These are phyloP conservation scores for Candida pseudoglaebosa DNA, from an alignment of 805 yeast genomes.

Conservation along the genomic window DNA sequence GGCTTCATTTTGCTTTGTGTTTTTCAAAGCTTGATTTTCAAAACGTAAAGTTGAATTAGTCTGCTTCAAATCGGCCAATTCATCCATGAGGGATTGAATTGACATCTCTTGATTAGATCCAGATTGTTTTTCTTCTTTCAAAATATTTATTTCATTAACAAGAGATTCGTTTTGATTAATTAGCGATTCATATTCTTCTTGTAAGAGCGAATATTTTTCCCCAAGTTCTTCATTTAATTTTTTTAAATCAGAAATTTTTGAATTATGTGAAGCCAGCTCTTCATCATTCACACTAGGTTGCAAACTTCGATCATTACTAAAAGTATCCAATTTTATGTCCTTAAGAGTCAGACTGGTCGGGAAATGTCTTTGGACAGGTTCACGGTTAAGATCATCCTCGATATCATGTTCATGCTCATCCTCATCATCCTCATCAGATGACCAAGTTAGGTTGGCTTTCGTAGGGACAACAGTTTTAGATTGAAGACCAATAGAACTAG, in stretches of 20 bases:
- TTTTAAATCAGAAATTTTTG: slow-evolving; percentile 24
- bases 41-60: slow-evolving; percentile 31
- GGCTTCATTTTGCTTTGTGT: not conserved
- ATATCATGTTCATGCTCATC: not conserved
- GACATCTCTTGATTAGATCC: slow-evolving; percentile 5
- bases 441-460: slow-evolving; percentile 83
- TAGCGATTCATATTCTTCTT: slow-evolving; percentile 19
- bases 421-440: slow-evolving; percentile 75
- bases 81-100: slow-evolving; percentile 12
- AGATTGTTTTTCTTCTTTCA: slow-evolving; percentile 14
- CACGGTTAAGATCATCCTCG: too few relatives aligned
- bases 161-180: slow-evolving; percentile 18
- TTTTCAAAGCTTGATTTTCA: slow-evolving; percentile 35
- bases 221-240: slow-evolving; percentile 12
- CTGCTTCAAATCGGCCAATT: slow-evolving; percentile 26
- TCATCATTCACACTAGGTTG: too few relatives aligned
- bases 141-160: slow-evolving; percentile 16
- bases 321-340: too few relatives aligned
- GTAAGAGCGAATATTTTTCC: slow-evolving; percentile 17
- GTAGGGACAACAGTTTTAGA: slow-evolving; percentile 76
- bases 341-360: too few relatives aligned
- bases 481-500: slow-evolving; percentile 42
- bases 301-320: too few relatives aligned
- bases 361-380: too few relatives aligned
- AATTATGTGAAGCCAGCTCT: not conserved